Evolutionary conservation across 768 basidiomycete genomes (phyloP).

Genomic region (Tricholoma sp.): DNA sequence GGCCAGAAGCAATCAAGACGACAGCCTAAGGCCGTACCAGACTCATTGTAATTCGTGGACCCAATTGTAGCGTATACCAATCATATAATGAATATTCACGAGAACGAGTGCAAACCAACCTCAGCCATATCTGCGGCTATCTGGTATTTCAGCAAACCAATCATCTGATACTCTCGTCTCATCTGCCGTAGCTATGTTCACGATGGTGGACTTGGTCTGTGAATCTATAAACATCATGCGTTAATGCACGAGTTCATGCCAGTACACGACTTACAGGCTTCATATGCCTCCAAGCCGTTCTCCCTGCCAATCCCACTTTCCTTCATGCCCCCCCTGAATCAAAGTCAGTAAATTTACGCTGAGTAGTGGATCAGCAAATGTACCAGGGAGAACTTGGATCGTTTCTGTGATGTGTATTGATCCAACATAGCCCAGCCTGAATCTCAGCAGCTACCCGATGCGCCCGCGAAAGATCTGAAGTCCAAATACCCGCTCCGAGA

Average conservation of each 20-base stretch:
- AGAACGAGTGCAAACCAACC: neutral
- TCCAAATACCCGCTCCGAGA: slow-evolving; percentile 80
- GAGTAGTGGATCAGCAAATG: slow-evolving; percentile 12
- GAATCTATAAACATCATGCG: slow-evolving; percentile 46
- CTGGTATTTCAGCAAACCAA: slow-evolving; percentile 65
- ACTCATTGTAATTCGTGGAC: slow-evolving; percentile 8
- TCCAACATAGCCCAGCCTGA: slow-evolving; percentile 78
- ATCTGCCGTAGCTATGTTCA: slow-evolving; percentile 62
- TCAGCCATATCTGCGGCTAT: slow-evolving; percentile 64
- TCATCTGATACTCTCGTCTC: slow-evolving; percentile 61
- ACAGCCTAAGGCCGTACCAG: slow-evolving; percentile 29
- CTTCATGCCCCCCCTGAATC: slow-evolving; percentile 82
- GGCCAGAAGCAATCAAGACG: slow-evolving; percentile 53
- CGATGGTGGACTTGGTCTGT: slow-evolving; percentile 76
- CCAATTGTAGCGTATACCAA: slow-evolving; percentile 15
- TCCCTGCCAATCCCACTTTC: slow-evolving; percentile 85
- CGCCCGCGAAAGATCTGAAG: slow-evolving; percentile 64
- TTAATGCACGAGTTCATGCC: neutral
- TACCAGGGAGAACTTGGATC: slow-evolving; percentile 88
- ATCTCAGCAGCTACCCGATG: slow-evolving; percentile 69
- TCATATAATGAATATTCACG: slow-evolving; percentile 10
- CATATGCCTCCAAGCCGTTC: slow-evolving; percentile 78
- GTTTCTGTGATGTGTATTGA: slow-evolving; percentile 86
- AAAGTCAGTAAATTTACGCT: neutral
- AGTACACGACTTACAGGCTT: slow-evolving; percentile 53